phyloP scores from a whole-genome alignment of 257 asterid genomes.

The Striga asiatica region DNA sequence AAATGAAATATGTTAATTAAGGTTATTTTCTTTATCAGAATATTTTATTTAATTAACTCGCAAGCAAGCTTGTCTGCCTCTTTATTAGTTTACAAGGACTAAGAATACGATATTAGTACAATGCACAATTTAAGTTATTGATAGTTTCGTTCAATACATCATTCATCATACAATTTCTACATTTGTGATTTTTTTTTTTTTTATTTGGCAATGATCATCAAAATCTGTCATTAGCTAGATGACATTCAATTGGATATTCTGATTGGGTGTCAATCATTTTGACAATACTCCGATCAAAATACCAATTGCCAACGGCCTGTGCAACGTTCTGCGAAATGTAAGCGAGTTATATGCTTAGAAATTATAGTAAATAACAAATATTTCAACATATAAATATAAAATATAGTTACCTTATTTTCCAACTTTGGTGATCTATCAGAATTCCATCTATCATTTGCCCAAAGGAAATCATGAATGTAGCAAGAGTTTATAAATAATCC shows the following conservation, averaged over 20 bases:
- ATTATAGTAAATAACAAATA: not conserved
- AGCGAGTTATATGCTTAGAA: too few relatives aligned
- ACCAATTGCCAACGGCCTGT: not conserved
- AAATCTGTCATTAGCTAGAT: too few relatives aligned
- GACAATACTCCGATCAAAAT: not conserved
- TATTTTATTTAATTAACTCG: too few relatives aligned
- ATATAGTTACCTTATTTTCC: constrained; percentile 11
- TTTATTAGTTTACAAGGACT: too few relatives aligned
- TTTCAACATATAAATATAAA: not conserved
- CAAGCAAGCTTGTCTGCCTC: too few relatives aligned
- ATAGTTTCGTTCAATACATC: not conserved
- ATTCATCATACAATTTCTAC: not conserved
- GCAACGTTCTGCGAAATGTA: constrained; percentile 6
- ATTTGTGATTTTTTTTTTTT: not conserved
- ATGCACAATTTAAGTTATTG: too few relatives aligned
- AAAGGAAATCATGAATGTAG: constrained; percentile 10
- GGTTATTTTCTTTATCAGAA: too few relatives aligned
- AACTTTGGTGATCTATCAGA: not conserved
- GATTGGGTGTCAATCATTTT: not conserved
- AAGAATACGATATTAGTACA: too few relatives aligned
- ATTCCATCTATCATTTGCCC: not conserved
- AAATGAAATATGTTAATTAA: too few relatives aligned
- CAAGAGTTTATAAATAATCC: constrained; percentile 20
- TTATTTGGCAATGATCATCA: too few relatives aligned
- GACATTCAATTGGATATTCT: not conserved